phyloP scores from a whole-genome alignment of 805 yeast genomes.

The Yamadazyma paraphyllophila region DNA sequence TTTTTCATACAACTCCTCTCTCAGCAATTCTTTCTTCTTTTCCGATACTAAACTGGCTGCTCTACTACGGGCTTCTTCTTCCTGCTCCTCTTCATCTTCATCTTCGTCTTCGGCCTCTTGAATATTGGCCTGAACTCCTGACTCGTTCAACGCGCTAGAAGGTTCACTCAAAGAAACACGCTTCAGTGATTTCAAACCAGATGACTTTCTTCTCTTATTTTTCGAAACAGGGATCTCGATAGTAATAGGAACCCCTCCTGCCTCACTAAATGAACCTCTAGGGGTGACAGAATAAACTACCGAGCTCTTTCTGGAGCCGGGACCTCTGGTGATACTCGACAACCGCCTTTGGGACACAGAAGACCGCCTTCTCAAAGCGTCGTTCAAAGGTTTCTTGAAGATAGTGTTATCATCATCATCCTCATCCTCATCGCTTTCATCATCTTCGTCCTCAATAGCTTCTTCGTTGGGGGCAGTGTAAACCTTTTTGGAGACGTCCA shows the following conservation, averaged over 20 bases:
- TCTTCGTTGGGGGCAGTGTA: background rate
- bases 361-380: slow-evolving; percentile 26
- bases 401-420: slow-evolving; percentile 26
- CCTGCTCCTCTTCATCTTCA: background rate
- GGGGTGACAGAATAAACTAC: slow-evolving; percentile 21
- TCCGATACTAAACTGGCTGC: slow-evolving; percentile 4
- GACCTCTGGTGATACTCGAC: slow-evolving; percentile 29
- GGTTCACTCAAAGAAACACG: slow-evolving; percentile 16
- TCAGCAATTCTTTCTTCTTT: slow-evolving; percentile 5
- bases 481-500: slow-evolving; percentile 8
- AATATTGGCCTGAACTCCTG: background rate
- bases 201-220: slow-evolving; percentile 29
- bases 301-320: slow-evolving; percentile 27
- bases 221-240: slow-evolving; percentile 39
- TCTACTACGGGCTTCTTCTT: slow-evolving; percentile 1
- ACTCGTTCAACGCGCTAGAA: background rate
- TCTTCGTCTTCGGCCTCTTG: slow-evolving; percentile 10
- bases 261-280: slow-evolving; percentile 13
- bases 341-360: slow-evolving; percentile 32
- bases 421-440: slow-evolving; percentile 9
- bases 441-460: slow-evolving; percentile 8
- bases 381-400: slow-evolving; percentile 23
- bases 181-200: slow-evolving; percentile 15
- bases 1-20: slow-evolving; percentile 11
- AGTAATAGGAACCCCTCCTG: slow-evolving; percentile 25